Percentiles rank a stretch among this genome's conserved stretches.
Evolutionary conservation across 805 yeast species (phyloP).

Genomic region (Lachancea dasiensis): DNA sequence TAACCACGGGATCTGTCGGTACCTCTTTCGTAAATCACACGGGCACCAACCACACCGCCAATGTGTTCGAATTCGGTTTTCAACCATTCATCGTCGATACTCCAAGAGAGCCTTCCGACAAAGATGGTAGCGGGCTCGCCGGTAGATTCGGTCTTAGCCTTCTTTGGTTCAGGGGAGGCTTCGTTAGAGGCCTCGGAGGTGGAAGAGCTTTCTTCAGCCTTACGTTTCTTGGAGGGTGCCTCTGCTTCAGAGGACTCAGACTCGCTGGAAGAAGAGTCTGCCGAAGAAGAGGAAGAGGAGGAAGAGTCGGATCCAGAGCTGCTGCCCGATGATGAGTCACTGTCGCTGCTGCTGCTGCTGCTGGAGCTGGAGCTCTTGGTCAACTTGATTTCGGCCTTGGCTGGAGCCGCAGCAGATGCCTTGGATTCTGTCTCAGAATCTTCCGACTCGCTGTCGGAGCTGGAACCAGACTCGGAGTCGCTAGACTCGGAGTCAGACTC

Average conservation of each 20-base stretch:
- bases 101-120: conserved; percentile 97
- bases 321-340: background rate
- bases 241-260: conserved; percentile 30
- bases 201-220: conserved; percentile 32
- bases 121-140: conserved; percentile 83
- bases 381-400: conserved; percentile 16
- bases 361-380: conserved; percentile 9
- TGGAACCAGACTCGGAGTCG: conserved; percentile 17
- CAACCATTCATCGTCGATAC: conserved; percentile 92
- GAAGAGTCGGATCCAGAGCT: conserved; percentile 19
- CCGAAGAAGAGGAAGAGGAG: conserved; percentile 19
- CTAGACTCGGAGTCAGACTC: conserved; percentile 16
- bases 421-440: conserved; percentile 14
- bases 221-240: conserved; percentile 31
- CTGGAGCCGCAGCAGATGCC: too few species aligned
- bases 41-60: conserved; percentile 81
- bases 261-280: conserved; percentile 25
- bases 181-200: conserved; percentile 21
- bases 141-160: conserved; percentile 37
- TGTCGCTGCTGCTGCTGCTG: conserved; percentile 12
- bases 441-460: conserved; percentile 15
- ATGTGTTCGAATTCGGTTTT: conserved; percentile 72
- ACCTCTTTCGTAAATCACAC: conserved; percentile 90
- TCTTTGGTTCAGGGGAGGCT: conserved; percentile 44
- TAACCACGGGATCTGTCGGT: conserved; percentile 94